Percentiles rank a stretch among this genome's conserved stretches.
These are phyloP conservation scores for Biancaea sappan DNA, from an alignment of 306 rosid species.

Conservation along the genomic window DNA sequence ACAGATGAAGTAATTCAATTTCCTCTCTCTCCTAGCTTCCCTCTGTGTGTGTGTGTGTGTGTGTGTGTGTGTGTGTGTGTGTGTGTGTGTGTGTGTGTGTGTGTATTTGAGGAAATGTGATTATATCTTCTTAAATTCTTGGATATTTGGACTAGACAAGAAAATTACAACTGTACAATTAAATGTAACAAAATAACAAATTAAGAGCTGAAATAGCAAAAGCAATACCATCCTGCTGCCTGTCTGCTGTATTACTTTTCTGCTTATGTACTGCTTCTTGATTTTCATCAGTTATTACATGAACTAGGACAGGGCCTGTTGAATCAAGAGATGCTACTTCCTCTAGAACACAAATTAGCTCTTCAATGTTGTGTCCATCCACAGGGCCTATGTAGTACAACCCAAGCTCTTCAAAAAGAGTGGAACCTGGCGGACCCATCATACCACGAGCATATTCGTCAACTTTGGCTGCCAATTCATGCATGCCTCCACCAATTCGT, in stretches of 20 bases:
- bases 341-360: constrained; percentile 73
- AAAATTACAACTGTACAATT: background rate
- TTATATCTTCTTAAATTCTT: constrained; percentile 13
- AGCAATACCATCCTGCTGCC: constrained; percentile 53
- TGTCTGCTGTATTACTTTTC: constrained; percentile 37
- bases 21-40: background rate
- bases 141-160: constrained; percentile 23
- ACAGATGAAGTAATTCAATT: constrained; percentile 5
- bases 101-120: background rate
- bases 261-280: constrained; percentile 46
- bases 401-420: constrained; percentile 98
- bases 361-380: constrained; percentile 90
- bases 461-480: constrained; percentile 95
- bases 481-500: constrained; percentile 86
- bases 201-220: constrained; percentile 8
- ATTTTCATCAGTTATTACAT: constrained; percentile 82
- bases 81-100: background rate
- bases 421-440: constrained; percentile 89
- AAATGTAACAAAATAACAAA: constrained; percentile 20
- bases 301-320: constrained; percentile 93
- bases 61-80: background rate
- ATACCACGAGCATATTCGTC: constrained; percentile 98
- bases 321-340: constrained; percentile 91
- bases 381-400: constrained; percentile 95
- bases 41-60: background rate